Conservation (phyloP, 2,329 filamentous ascomycete genomes). For the Phaeosphaeria sp. region DNA sequence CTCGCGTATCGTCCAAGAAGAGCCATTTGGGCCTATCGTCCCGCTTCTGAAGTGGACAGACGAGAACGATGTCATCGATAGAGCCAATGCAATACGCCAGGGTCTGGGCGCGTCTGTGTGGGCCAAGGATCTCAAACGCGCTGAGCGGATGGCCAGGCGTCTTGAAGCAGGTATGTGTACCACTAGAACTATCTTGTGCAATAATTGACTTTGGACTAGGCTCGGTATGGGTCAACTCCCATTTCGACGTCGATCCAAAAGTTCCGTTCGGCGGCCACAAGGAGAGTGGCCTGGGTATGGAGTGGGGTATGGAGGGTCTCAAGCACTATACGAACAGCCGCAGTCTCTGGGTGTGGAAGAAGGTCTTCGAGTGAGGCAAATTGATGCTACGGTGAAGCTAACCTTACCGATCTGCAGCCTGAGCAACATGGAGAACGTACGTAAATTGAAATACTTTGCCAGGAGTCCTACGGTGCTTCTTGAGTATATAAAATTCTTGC, state of each 20-base stretch:
- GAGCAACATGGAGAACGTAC: too few relatives aligned
- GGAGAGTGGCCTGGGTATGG: constrained; percentile 78
- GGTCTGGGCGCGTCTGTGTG: constrained; percentile 62
- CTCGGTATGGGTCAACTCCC: constrained; percentile 57
- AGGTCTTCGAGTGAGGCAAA: constrained; percentile 13
- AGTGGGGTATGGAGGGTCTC: constrained; percentile 55
- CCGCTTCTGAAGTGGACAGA: constrained; percentile 67
- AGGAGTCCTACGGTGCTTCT: too few relatives aligned
- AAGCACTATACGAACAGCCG: constrained; percentile 27
- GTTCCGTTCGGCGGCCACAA: constrained; percentile 75
- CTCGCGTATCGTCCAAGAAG: constrained; percentile 63
- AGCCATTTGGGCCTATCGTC: constrained; percentile 70
- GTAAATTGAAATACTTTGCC: too few relatives aligned
- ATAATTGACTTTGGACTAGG: constrained; percentile 30
- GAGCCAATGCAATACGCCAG: constrained; percentile 54
- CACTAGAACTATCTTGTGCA: constrained; percentile 56
- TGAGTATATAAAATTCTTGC: too few relatives aligned
- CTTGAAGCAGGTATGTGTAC: constrained; percentile 56
- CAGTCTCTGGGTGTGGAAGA: constrained; percentile 30
- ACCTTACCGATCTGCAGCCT: too few relatives aligned
- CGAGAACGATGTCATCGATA: constrained; percentile 57
- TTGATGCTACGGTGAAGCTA: not conserved
- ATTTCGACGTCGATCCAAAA: constrained; percentile 38
- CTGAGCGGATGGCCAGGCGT: constrained; percentile 53
- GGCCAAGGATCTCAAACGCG: constrained; percentile 43